These are phyloP conservation scores for Lasiodiplodia sp. DNA, from an alignment of 2,329 filamentous ascomycete species.

Conservation along the genomic window DNA sequence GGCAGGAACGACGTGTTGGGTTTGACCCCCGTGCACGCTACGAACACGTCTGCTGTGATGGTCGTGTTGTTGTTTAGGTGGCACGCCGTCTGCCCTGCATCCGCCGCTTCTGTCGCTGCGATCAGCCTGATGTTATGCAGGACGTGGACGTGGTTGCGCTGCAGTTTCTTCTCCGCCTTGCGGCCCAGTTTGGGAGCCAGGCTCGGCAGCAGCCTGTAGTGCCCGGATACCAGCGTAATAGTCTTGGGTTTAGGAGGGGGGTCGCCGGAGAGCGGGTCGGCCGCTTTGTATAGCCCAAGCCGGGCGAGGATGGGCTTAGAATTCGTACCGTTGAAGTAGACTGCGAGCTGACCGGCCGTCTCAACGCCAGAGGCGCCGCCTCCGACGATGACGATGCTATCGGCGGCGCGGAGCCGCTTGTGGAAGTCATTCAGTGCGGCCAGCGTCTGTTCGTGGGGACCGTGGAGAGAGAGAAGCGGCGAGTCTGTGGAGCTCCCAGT, in stretches of 20 bases:
- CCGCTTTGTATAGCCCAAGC: neutral
- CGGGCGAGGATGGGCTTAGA: conserved; percentile 5
- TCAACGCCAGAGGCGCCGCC: conserved; percentile 48
- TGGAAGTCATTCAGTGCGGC: conserved; percentile 42
- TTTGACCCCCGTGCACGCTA: conserved; percentile 43
- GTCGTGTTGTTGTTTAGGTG: conserved; percentile 40
- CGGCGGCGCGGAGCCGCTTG: conserved; percentile 38
- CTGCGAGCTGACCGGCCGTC: conserved; percentile 47
- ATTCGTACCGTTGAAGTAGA: conserved; percentile 37
- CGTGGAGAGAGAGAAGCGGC: conserved; percentile 45
- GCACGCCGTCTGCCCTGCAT: conserved; percentile 35
- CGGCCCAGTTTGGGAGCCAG: conserved; percentile 38
- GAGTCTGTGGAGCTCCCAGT: conserved; percentile 47
- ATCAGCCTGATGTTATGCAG: conserved; percentile 40
- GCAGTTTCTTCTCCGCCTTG: conserved; percentile 43
- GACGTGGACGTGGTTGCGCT: conserved; percentile 41
- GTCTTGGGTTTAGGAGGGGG: conserved; percentile 32
- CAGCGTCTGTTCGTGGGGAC: conserved; percentile 39
- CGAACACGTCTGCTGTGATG: conserved; percentile 46
- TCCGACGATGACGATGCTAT: conserved; percentile 46
- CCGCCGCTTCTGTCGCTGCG: conserved; percentile 30
- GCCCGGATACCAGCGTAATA: conserved; percentile 46
- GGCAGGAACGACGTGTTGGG: conserved; percentile 45
- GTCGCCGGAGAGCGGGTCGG: conserved; percentile 1
- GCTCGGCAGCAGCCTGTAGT: conserved; percentile 40